These are phyloP conservation scores for Periconia macrospinosa DNA, from an alignment of 2,329 filamentous ascomycete species.

Conservation along the genomic window DNA sequence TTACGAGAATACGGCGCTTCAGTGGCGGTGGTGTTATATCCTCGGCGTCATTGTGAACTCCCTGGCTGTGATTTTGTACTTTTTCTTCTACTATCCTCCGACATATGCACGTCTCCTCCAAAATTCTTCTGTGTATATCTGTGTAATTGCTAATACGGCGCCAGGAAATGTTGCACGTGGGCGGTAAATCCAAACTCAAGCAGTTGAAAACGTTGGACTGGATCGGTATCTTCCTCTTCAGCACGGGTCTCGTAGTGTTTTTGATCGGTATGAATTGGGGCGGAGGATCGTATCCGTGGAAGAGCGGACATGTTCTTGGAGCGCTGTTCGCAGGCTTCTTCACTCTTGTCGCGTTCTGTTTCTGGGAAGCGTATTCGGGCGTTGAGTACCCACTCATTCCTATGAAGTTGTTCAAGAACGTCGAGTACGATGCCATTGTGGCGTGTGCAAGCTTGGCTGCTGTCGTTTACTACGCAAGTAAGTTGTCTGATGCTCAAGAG, in stretches of 20 bases:
- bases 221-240: conserved; percentile 51
- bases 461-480: conserved; percentile 19
- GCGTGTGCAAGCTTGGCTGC: conserved; percentile 37
- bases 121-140: too few relatives aligned
- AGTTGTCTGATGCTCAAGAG: conserved; percentile 22
- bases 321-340: conserved; percentile 37
- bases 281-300: conserved; percentile 41
- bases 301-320: conserved; percentile 37
- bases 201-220: conserved; percentile 49
- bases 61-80: conserved; percentile 30
- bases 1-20: conserved; percentile 31
- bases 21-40: conserved; percentile 39
- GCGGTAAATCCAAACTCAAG: conserved; percentile 37
- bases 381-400: conserved; percentile 35
- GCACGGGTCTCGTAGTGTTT: conserved; percentile 49
- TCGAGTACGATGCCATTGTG: conserved; percentile 34
- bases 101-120: conserved; percentile 27
- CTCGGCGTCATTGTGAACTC: conserved; percentile 33
- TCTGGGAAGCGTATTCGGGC: conserved; percentile 31
- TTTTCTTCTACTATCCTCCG: conserved; percentile 41
- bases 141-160: too few relatives aligned
- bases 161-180: conserved; percentile 39
- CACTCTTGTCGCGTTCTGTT: conserved; percentile 34
- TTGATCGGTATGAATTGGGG: conserved; percentile 52
- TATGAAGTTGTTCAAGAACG: conserved; percentile 1